Conservation (phyloP, 345 rosid species). For the Orychophragmus violaceus region DNA sequence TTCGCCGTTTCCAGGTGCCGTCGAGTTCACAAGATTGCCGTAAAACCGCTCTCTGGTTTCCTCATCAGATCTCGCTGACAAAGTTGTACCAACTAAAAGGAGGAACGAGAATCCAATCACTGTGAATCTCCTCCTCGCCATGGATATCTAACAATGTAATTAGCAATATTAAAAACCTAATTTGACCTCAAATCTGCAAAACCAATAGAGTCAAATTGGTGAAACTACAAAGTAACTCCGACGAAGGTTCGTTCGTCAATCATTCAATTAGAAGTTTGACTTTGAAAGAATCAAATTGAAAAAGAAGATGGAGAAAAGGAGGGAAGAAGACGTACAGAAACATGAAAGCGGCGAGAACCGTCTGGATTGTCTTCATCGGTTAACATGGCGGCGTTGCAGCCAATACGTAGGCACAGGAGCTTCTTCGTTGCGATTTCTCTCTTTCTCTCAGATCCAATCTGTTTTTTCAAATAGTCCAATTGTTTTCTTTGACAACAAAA, state of each 20-base stretch:
- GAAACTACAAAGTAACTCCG: neutral
- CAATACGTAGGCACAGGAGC: slow-evolving; percentile 73
- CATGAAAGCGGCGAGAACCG: slow-evolving; percentile 69
- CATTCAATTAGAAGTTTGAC: neutral
- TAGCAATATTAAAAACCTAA: neutral
- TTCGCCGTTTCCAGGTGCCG: slow-evolving; percentile 55
- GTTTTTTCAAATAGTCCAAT: neutral
- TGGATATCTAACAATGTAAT: slow-evolving; percentile 4
- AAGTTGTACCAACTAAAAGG: slow-evolving; percentile 20
- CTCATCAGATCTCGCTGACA: slow-evolving; percentile 71
- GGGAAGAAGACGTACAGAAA: slow-evolving; percentile 35
- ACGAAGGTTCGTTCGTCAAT: neutral
- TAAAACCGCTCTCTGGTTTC: slow-evolving; percentile 87
- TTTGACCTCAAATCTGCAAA: neutral
- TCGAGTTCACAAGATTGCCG: slow-evolving; percentile 69
- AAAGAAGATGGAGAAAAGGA: neutral
- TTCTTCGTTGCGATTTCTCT: slow-evolving; percentile 16
- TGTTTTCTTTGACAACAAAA: neutral
- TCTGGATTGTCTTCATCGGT: slow-evolving; percentile 71
- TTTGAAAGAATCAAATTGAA: neutral
- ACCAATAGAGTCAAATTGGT: no score
- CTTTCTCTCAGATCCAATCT: slow-evolving; percentile 3
- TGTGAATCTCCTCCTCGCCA: slow-evolving; percentile 35
- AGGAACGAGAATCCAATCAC: slow-evolving; percentile 35
- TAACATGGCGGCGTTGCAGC: slow-evolving; percentile 68